Evolutionary conservation across 1,284 basidiomycete species (phyloP), one percentile per base, ranked within the genome.

Genomic region (Ustilago bromivora): DNA sequence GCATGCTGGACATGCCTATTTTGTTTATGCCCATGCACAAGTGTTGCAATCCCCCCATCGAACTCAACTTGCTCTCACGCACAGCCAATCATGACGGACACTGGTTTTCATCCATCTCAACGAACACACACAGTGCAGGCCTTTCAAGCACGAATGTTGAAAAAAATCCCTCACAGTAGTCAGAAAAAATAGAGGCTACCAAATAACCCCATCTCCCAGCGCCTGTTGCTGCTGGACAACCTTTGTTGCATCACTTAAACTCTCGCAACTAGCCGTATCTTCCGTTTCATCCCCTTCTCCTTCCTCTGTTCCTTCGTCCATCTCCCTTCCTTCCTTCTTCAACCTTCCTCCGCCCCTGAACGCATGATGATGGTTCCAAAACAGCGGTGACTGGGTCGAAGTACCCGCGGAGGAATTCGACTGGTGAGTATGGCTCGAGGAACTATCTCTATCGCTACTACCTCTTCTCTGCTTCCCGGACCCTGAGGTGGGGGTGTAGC

Each of bases 381-480:
- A 28, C 10, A 28, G 23, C 10, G 38, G 38, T 23, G 46, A 49
- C 19, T 23, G 10, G 47, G 28, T 23, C 19, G 47, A 23, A 46
- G 17, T 46, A 8, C 4, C 19, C 6, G 23, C 19, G 9, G 49
- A 54, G 11, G 31, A 54, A 23, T 28, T 40, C 36, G 51, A 59
- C 15, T 53, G 10, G 12, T 49, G 54, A 23, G 66, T 57, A 40
- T 68, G 66, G 46, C 55, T 68, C 36, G 38, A 54, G 13, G 53
- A 28, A 35, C 66, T 68, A 17, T 62, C 66, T 10, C 47, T 9
- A 40, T 68, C 66, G 43, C 60, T 62, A 4, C 60, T 62, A 7
- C 66, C 49, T 31, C 49, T 31, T 51, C 60, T n/a, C 53, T 28
- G 4, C 46, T 36, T 23, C 15, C 19, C 8, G 10, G 53, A 12